Percentiles rank a stretch among this genome's conserved stretches.
These are phyloP conservation scores for Arachnopeziza araneosa DNA, from an alignment of 2,329 filamentous ascomycete genomes.

Conservation along the genomic window DNA sequence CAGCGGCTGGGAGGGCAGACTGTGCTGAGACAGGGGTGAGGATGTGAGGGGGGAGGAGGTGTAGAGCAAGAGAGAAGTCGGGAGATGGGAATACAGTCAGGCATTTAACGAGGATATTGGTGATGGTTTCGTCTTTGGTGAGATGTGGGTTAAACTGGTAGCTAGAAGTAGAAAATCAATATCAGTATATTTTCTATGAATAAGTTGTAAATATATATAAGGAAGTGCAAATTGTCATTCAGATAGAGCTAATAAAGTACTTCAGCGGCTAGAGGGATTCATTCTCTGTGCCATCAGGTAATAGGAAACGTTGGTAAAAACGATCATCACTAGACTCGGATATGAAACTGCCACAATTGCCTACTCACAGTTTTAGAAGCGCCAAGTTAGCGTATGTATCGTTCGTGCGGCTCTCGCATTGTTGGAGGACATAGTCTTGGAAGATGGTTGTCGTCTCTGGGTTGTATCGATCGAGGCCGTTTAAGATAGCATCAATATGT, in stretches of 20 bases:
- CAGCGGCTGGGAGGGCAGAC: constrained; percentile 44
- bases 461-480: constrained; percentile 97
- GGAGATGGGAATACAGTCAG: constrained; percentile 95
- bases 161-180: constrained; percentile 41
- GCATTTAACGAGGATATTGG: constrained; percentile 97
- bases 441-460: constrained; percentile 91
- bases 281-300: constrained; percentile 69
- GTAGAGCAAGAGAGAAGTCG: constrained; percentile 89
- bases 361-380: constrained; percentile 88
- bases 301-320: constrained; percentile 91
- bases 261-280: constrained; percentile 57
- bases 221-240: constrained; percentile 37
- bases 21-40: constrained; percentile 54
- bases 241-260: constrained; percentile 74
- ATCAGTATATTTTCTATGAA: constrained; percentile 9
- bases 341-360: background rate
- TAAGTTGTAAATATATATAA: background rate
- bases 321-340: constrained; percentile 60
- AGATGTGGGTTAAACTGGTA: constrained; percentile 99
- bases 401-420: constrained; percentile 91
- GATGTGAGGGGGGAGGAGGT: constrained; percentile 83
- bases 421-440: constrained; percentile 88
- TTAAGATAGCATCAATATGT: constrained; percentile 88
- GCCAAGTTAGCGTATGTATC: constrained; percentile 97
- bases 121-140: constrained; percentile 92